phyloP scores from a whole-genome alignment of 768 basidiomycete genomes.

The Naganishia vishniacii region DNA sequence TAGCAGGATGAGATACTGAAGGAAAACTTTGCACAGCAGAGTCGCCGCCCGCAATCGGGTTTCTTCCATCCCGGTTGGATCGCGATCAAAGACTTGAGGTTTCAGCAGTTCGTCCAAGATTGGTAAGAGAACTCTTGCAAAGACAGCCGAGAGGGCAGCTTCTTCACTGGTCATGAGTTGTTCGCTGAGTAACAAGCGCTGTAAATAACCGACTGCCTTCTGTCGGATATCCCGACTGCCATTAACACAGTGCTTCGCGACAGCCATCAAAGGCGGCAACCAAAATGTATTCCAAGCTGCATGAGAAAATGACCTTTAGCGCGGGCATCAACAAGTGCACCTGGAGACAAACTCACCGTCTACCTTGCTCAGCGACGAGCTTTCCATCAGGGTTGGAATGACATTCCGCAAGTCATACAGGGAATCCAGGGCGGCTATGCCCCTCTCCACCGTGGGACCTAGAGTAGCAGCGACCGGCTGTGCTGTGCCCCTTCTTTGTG shows the following conservation, averaged over 20 bases:
- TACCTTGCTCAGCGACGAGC: conserved; percentile 34
- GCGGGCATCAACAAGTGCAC: too few relatives aligned
- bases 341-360: conserved; percentile 46
- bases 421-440: conserved; percentile 73
- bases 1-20: conserved; percentile 81
- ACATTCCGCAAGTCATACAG: conserved; percentile 66
- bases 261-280: conserved; percentile 65
- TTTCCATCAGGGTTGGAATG: conserved; percentile 59
- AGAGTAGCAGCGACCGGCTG: conserved; percentile 32
- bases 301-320: too few relatives aligned
- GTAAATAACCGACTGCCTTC: conserved; percentile 68
- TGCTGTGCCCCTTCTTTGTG: conserved; percentile 49
- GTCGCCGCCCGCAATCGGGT: conserved; percentile 79
- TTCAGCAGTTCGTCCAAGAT: conserved; percentile 84
- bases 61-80: conserved; percentile 83
- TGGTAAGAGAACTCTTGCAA: conserved; percentile 84
- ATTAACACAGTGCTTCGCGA: conserved; percentile 76
- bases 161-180: conserved; percentile 58
- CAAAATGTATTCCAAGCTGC: conserved; percentile 71
- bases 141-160: conserved; percentile 71
- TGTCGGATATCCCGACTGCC: conserved; percentile 79
- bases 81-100: conserved; percentile 68
- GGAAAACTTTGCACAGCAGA: conserved; percentile 89
- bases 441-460: conserved; percentile 72
- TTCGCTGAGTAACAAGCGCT: conserved; percentile 75